Evolutionary conservation across 305 asterid genomes (phyloP).

Genomic region (Fraxinus sp.): DNA sequence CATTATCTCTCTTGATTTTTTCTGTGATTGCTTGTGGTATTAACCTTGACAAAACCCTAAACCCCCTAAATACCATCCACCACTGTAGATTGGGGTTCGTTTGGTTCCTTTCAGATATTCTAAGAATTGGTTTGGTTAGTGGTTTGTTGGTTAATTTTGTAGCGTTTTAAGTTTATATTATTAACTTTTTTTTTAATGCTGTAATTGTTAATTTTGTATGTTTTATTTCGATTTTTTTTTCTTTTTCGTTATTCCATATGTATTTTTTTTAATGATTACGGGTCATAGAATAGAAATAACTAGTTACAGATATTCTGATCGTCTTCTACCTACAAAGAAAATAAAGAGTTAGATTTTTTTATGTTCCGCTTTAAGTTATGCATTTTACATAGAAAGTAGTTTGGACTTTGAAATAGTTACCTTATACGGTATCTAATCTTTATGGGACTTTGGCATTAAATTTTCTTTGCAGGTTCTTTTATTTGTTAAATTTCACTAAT

Average conservation of each 20-base stretch:
- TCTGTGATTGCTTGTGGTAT: too few relatives aligned
- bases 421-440: neutral
- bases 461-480: neutral
- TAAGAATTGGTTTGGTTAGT: too few relatives aligned
- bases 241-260: neutral
- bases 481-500: neutral
- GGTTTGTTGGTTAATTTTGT: too few relatives aligned
- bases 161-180: too few relatives aligned
- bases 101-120: too few relatives aligned
- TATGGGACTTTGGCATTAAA: neutral
- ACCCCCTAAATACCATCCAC: too few relatives aligned
- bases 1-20: too few relatives aligned
- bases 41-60: too few relatives aligned
- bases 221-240: too few relatives aligned
- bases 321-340: neutral
- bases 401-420: neutral
- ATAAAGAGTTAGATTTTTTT: neutral
- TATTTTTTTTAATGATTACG: neutral
- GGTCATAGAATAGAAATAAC: neutral
- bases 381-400: neutral
- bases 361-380: neutral
- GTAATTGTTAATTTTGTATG: neutral
- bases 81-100: too few relatives aligned
- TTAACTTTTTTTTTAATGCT: too few relatives aligned
- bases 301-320: too few relatives aligned